Evolutionary conservation across 1,139 yeast species (phyloP).

Genomic region (Nakaseomyces glabratus): DNA sequence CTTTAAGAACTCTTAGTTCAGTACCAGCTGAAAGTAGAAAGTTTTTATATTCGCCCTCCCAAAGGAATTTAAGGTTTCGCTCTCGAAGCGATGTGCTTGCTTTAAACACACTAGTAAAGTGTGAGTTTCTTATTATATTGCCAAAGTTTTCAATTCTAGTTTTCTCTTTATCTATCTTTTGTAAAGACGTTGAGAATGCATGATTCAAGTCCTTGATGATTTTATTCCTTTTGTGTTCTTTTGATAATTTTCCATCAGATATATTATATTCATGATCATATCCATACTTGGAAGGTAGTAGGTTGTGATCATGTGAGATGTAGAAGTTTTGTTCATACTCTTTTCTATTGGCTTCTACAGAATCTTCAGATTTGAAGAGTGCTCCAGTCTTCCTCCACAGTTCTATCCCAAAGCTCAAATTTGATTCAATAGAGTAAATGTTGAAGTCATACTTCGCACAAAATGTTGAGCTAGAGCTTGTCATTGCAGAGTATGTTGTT

Average conservation of each 20-base stretch:
- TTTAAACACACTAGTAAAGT: constrained; percentile 65
- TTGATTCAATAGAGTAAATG: constrained; percentile 81
- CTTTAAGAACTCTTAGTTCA: constrained; percentile 25
- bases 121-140: constrained; percentile 42
- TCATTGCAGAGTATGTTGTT: constrained; percentile 79
- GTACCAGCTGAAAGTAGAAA: constrained; percentile 74
- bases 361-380: constrained; percentile 8
- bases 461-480: constrained; percentile 67
- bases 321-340: constrained; percentile 2
- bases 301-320: constrained; percentile 4
- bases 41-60: constrained; percentile 86
- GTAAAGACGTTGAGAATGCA: constrained; percentile 28
- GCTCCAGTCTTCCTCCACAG: constrained; percentile 43
- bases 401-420: constrained; percentile 79
- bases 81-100: constrained; percentile 63
- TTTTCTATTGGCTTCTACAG: background rate
- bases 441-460: constrained; percentile 86
- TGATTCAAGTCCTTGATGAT: constrained; percentile 26
- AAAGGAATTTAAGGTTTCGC: constrained; percentile 51
- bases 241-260: constrained; percentile 1
- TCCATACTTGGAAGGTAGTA: constrained; percentile 1
- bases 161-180: constrained; percentile 30
- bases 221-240: constrained; percentile 23
- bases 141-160: constrained; percentile 48
- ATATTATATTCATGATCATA: constrained; percentile 1